Evolutionary conservation across 495 filamentous ascomycete species (phyloP), one percentile per base, ranked within the genome.

Genomic region (Evernia prunastri): DNA sequence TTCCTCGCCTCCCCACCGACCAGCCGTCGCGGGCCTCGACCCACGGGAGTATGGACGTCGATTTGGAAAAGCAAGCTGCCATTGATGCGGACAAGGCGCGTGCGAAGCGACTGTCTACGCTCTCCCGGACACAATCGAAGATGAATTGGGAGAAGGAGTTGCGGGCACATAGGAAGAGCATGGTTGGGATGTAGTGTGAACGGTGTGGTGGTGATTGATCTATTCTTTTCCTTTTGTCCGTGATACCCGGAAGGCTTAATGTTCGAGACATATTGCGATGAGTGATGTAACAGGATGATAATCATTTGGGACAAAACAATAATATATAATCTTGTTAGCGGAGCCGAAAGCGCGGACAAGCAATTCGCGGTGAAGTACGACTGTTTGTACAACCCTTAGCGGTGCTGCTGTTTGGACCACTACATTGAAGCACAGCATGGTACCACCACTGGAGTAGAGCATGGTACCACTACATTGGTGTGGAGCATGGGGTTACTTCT

Each of bases 111-210:
- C 36, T 68, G 20, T 43, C 51, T 29, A 61, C 58, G 20, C 25
- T 63, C 4, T 65, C 62, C 7, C 61, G 60, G 61, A 59, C 60
- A 18, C 57, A 67, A 37, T 63, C 60, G 18, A 62, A 10, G 40
- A 56, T n/a, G 40, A 47, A 65, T 59, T 60, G 63, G 49, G 63
- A 62, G 37, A 58, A 62, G 23, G 42, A 65, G 23, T 17, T 39
- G 40, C 35, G 25, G 20, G 43, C n/a, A 37, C n/a, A 58, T 56
- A 53, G 39, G 27, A 58, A 49, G 1, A 58, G 53, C 13, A 58
- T 25, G 45, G 45, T 53, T 53, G 25, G 49, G 10, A 53, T 6
- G 10, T 53, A 53, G 15, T 53, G 6, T 0, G 49, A 18, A 53
- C 7, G 23, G 4, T 37, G 25, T 25, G 27, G 8, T 17, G 9